Evolutionary conservation across 768 basidiomycete species (phyloP).

Genomic region (Leucocoprinus birnbaumii): DNA sequence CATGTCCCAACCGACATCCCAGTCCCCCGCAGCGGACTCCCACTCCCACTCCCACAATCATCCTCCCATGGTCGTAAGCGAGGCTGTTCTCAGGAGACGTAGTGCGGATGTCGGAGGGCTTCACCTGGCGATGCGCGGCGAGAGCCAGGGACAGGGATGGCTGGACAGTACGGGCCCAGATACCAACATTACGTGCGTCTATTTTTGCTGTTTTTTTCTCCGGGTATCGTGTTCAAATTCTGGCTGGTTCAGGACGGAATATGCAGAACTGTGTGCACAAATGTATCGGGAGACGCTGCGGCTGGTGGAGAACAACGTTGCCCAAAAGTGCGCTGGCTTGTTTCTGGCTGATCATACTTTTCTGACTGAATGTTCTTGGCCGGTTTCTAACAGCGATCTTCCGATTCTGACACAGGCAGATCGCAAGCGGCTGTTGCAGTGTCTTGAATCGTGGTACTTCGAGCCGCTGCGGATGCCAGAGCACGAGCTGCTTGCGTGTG

Average conservation of each 20-base stretch:
- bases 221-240: background rate
- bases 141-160: constrained; percentile 70
- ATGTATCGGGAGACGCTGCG: constrained; percentile 77
- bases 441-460: constrained; percentile 83
- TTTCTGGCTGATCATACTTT: background rate
- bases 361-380: too few species aligned
- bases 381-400: constrained; percentile 34
- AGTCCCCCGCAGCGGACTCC: constrained; percentile 1
- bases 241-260: constrained; percentile 40
- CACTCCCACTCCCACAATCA: constrained; percentile 5
- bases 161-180: constrained; percentile 39
- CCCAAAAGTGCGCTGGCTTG: constrained; percentile 49
- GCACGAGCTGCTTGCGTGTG: constrained; percentile 79
- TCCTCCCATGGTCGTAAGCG: constrained; percentile 4
- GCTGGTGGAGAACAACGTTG: constrained; percentile 38
- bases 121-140: constrained; percentile 67
- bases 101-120: constrained; percentile 92
- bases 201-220: constrained; percentile 9
- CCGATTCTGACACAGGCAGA: constrained; percentile 44
- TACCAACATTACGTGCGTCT: constrained; percentile 42
- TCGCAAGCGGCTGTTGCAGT: constrained; percentile 60
- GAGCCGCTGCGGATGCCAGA: constrained; percentile 83
- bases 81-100: constrained; percentile 34
- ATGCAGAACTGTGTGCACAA: constrained; percentile 80
- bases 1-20: constrained; percentile 3